Percentiles rank a stretch among this genome's conserved stretches.
Evolutionary conservation across 768 basidiomycete species (phyloP).

Genomic region (Russula ochroleuca): DNA sequence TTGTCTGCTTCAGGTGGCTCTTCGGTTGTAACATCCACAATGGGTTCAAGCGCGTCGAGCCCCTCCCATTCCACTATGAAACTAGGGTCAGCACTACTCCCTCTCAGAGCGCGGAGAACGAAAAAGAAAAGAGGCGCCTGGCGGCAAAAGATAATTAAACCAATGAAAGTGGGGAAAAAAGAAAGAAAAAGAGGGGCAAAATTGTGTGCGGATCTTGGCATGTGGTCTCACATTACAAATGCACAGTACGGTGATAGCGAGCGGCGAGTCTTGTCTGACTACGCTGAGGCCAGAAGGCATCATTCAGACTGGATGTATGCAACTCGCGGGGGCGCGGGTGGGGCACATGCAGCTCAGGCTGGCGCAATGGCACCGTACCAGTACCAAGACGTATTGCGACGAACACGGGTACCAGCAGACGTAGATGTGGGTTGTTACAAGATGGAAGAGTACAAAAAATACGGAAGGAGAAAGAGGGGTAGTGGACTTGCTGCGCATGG

Average conservation of each 20-base stretch:
- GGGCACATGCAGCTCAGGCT: constrained; percentile 23
- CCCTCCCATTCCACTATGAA: constrained; percentile 71
- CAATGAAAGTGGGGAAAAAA: background rate
- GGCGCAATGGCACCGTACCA: constrained; percentile 18
- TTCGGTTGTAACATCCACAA: background rate
- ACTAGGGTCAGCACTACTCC: constrained; percentile 18
- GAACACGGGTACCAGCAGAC: constrained; percentile 22
- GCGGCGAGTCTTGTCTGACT: constrained; percentile 13
- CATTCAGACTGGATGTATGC: constrained; percentile 22
- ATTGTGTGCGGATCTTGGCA: background rate
- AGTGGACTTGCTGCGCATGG: constrained; percentile 4
- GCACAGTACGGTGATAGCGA: background rate
- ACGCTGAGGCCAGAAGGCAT: constrained; percentile 20
- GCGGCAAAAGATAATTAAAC: background rate
- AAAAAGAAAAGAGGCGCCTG: constrained; percentile 1
- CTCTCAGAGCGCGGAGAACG: constrained; percentile 1
- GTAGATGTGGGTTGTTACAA: constrained; percentile 26
- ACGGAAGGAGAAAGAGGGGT: constrained; percentile 11
- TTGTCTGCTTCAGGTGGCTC: constrained; percentile 30
- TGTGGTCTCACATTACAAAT: constrained; percentile 25
- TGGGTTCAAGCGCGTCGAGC: constrained; percentile 47
- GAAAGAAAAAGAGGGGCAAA: background rate
- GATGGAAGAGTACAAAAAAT: constrained; percentile 27
- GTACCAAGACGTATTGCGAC: constrained; percentile 20
- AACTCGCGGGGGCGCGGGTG: constrained; percentile 11